Evolutionary conservation across 345 rosid species (phyloP).

Genomic region (Lepidium africanum): DNA sequence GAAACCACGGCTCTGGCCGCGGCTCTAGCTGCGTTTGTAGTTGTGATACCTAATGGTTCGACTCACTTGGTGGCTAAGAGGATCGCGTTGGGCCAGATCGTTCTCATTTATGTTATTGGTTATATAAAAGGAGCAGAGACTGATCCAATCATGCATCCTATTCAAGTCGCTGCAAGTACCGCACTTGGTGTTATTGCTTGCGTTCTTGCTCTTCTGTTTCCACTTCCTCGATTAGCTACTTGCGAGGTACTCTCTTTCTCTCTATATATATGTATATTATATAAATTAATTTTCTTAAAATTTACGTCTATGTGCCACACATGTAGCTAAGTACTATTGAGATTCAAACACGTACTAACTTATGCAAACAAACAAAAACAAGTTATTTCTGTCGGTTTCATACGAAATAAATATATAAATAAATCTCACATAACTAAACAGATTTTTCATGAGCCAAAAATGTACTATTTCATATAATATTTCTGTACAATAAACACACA

Average conservation of each 20-base stretch:
- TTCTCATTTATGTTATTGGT: constrained; percentile 54
- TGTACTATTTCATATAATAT: background rate
- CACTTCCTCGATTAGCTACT: constrained; percentile 72
- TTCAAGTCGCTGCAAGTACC: constrained; percentile 72
- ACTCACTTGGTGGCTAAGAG: constrained; percentile 63
- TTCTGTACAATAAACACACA: background rate
- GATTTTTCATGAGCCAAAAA: background rate
- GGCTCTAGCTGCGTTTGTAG: constrained; percentile 49
- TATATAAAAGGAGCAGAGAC: constrained; percentile 47
- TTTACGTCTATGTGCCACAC: constrained; percentile 1
- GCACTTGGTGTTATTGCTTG: constrained; percentile 71
- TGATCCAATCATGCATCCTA: constrained; percentile 59
- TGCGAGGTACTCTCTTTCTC: constrained; percentile 37
- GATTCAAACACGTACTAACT: background rate
- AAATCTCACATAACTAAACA: background rate
- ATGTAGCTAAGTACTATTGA: background rate
- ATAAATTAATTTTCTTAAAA: background rate
- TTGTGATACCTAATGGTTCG: constrained; percentile 43
- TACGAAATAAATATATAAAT: too few species aligned
- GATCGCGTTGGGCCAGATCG: constrained; percentile 77
- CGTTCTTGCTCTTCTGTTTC: constrained; percentile 57
- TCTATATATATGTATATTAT: background rate
- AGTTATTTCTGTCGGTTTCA: too few species aligned
- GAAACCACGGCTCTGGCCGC: constrained; percentile 53
- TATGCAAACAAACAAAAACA: too few species aligned